phyloP scores from a whole-genome alignment of 805 yeast genomes.

The Yamadazyma akitaensis region DNA sequence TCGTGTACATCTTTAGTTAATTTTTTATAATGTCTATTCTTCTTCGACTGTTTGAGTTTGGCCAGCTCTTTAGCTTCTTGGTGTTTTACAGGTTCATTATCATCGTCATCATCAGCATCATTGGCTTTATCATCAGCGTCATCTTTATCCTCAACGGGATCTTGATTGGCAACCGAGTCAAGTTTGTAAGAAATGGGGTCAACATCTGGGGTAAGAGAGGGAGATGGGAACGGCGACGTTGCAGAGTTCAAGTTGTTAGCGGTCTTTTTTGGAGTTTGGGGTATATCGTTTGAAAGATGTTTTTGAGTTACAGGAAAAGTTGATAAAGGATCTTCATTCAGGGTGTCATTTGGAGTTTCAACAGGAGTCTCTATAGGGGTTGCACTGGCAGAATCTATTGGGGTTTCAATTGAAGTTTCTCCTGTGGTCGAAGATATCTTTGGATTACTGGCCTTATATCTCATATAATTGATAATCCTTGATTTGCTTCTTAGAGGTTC shows the following conservation, averaged over 20 bases:
- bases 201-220: constrained; percentile 4
- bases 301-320: neutral
- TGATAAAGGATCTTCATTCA: neutral
- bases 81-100: constrained; percentile 3
- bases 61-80: constrained; percentile 2
- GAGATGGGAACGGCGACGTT: constrained; percentile 4
- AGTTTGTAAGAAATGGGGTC: neutral
- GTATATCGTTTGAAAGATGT: neutral
- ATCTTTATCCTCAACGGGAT: neutral
- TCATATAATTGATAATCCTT: constrained; percentile 62
- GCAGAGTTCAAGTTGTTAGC: neutral
- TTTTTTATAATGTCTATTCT: constrained; percentile 51
- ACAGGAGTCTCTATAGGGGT: neutral
- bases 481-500: constrained; percentile 66
- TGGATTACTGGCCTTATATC: constrained; percentile 50
- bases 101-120: constrained; percentile 6
- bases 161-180: constrained; percentile 3
- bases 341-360: neutral
- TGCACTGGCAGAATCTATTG: neutral
- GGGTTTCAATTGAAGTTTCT: constrained; percentile 2
- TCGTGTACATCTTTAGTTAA: constrained; percentile 62
- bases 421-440: constrained; percentile 11
- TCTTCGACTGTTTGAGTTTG: constrained; percentile 18
- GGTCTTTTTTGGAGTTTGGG: neutral
- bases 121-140: constrained; percentile 7